Conservation (phyloP, 2,329 filamentous ascomycete species). For the Arthrinium phaeospermum region DNA sequence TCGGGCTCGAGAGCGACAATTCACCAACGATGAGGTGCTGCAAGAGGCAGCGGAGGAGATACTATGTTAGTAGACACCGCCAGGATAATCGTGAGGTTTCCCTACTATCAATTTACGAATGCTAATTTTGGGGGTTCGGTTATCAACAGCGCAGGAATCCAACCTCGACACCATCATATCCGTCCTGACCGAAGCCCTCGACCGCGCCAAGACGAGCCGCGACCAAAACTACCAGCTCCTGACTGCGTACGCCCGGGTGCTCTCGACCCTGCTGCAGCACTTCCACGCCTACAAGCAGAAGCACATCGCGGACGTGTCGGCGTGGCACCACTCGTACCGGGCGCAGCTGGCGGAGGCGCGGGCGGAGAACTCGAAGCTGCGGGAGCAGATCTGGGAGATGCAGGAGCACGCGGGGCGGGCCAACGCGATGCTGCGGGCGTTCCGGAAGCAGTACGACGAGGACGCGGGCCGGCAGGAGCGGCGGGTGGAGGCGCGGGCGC, state of each 20-base stretch:
- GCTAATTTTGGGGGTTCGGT: conserved; percentile 15
- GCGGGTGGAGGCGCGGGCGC: conserved; percentile 56
- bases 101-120: neutral
- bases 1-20: conserved; percentile 56
- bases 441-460: conserved; percentile 62
- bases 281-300: conserved; percentile 70
- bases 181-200: conserved; percentile 65
- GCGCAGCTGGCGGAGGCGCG: conserved; percentile 69
- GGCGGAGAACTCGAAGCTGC: conserved; percentile 66
- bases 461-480: conserved; percentile 60
- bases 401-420: conserved; percentile 63
- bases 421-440: conserved; percentile 62
- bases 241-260: conserved; percentile 61
- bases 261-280: conserved; percentile 64
- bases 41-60: conserved; percentile 61
- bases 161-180: conserved; percentile 68
- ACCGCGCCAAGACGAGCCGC: conserved; percentile 64
- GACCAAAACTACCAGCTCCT: conserved; percentile 66
- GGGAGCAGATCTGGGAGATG: conserved; percentile 72
- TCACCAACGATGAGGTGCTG: conserved; percentile 65
- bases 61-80: conserved; percentile 49
- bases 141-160: conserved; percentile 55
- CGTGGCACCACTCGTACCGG: conserved; percentile 72
- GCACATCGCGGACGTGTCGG: conserved; percentile 64
- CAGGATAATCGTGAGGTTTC: too few species aligned